phyloP scores from a whole-genome alignment of 805 yeast genomes.

The Maudiozyma barnettii region DNA sequence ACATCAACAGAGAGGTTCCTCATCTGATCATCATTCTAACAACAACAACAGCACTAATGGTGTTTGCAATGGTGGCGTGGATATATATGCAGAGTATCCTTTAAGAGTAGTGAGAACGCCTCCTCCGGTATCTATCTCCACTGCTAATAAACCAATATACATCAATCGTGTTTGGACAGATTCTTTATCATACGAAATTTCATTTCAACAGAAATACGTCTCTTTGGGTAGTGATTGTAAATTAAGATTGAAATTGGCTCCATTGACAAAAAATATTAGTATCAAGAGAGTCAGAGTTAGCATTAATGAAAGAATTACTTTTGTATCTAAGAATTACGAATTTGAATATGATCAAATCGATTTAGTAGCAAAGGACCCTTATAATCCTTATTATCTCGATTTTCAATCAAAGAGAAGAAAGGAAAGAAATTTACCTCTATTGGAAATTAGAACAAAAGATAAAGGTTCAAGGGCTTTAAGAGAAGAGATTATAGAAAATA shows the following conservation, averaged over 20 bases:
- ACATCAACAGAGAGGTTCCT: background rate
- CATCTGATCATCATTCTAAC: constrained; percentile 8
- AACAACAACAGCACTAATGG: background rate
- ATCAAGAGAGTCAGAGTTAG: constrained; percentile 59
- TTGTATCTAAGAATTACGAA: constrained; percentile 47
- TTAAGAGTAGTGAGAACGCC: constrained; percentile 35
- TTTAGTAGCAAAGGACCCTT: constrained; percentile 28
- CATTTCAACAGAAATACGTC: constrained; percentile 63
- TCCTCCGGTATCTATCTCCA: constrained; percentile 32
- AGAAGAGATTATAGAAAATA: constrained; percentile 44
- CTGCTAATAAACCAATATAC: constrained; percentile 61
- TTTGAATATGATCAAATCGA: constrained; percentile 48
- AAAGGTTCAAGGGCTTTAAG: constrained; percentile 43
- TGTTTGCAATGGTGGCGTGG: background rate
- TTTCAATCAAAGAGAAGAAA: constrained; percentile 26
- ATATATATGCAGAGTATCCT: constrained; percentile 21
- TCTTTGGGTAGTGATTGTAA: constrained; percentile 52
- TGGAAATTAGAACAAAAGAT: constrained; percentile 57
- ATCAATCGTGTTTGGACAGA: constrained; percentile 73
- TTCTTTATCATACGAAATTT: constrained; percentile 57
- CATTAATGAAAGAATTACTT: constrained; percentile 57
- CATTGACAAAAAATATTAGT: constrained; percentile 51
- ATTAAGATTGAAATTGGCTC: constrained; percentile 56
- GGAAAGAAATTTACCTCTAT: constrained; percentile 49
- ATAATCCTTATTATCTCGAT: constrained; percentile 30